Percentiles rank a stretch among this genome's conserved stretches.
These are phyloP conservation scores for Linnemannia zychae DNA, from an alignment of 192 early-diverging fungal species.

Conservation along the genomic window DNA sequence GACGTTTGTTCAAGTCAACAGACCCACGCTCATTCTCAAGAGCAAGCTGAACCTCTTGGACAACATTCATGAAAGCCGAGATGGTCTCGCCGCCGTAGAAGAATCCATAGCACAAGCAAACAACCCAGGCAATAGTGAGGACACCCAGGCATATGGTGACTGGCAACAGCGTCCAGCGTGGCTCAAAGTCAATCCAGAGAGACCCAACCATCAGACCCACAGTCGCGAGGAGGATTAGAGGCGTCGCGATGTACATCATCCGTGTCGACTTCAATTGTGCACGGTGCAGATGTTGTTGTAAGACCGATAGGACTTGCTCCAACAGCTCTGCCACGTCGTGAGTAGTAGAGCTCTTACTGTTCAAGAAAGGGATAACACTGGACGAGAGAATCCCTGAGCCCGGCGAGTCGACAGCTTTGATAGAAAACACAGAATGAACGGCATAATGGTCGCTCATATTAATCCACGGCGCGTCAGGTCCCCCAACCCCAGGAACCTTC, in stretches of 20 bases:
- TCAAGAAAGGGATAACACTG: not conserved
- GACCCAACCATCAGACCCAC: not conserved
- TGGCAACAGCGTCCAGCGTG: not conserved
- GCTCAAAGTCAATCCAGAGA: not conserved
- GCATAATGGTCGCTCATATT: constrained; percentile 46
- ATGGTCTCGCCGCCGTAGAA: constrained; percentile 39
- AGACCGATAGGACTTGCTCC: constrained; percentile 11
- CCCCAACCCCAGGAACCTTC: not conserved
- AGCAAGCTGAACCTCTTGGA: constrained; percentile 23
- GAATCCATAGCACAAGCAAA: constrained; percentile 31
- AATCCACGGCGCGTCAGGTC: not conserved
- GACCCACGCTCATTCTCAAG: not conserved
- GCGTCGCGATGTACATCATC: not conserved
- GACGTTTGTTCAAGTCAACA: not conserved
- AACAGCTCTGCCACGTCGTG: constrained; percentile 13
- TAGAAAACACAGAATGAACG: constrained; percentile 17
- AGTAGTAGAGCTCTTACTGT: not conserved
- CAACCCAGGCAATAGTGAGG: not conserved
- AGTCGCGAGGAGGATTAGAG: not conserved
- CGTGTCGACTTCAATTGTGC: not conserved
- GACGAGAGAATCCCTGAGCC: not conserved
- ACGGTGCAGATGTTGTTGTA: constrained; percentile 13
- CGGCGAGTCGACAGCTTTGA: not conserved
- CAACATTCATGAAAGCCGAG: constrained; percentile 25
- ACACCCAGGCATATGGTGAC: not conserved